Percentiles rank a stretch among this genome's conserved stretches.
Evolutionary conservation across 2,329 filamentous ascomycete species (phyloP).

Genomic region (Ophiocordyceps robertsii): DNA sequence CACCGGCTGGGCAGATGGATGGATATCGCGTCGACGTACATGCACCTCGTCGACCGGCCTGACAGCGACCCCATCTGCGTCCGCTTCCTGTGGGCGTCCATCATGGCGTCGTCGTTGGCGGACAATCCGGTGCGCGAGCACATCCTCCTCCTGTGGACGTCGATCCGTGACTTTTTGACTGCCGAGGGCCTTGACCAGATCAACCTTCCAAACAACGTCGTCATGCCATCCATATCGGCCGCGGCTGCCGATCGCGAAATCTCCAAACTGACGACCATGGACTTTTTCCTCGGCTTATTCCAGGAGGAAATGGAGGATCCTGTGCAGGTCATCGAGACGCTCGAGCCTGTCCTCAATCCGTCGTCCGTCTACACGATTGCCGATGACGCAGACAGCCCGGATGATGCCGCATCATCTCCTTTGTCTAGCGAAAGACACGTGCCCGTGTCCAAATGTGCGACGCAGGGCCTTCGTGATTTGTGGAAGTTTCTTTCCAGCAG

Average conservation of each 20-base stretch:
- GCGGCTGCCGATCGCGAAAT: slow-evolving; percentile 82
- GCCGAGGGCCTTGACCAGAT: slow-evolving; percentile 31
- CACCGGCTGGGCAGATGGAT: slow-evolving; percentile 38
- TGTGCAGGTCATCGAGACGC: slow-evolving; percentile 71
- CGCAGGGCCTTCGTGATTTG: slow-evolving; percentile 57
- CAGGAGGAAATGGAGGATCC: slow-evolving; percentile 71
- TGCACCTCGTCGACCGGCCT: slow-evolving; percentile 20
- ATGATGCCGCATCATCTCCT: slow-evolving; percentile 7
- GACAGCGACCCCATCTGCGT: slow-evolving; percentile 26
- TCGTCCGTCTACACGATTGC: slow-evolving; percentile 33
- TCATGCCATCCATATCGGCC: slow-evolving; percentile 77
- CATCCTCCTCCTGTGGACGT: slow-evolving; percentile 44
- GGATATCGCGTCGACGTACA: slow-evolving; percentile 31
- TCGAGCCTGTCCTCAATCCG: slow-evolving; percentile 84
- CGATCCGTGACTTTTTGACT: slow-evolving; percentile 36
- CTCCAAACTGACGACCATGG: slow-evolving; percentile 85
- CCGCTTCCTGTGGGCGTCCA: slow-evolving; percentile 45
- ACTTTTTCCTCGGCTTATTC: slow-evolving; percentile 88
- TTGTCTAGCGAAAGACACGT: slow-evolving; percentile 4
- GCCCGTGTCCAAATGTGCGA: slow-evolving; percentile 37
- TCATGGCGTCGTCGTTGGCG: slow-evolving; percentile 36
- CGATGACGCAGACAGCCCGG: slow-evolving; percentile 4
- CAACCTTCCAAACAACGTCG: slow-evolving; percentile 66
- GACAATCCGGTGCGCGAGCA: slow-evolving; percentile 43
- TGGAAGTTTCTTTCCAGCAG: slow-evolving; percentile 74